Evolutionary conservation across 768 basidiomycete species (phyloP), one percentile per base, ranked within the genome.

Genomic region (Lactarius vividus): DNA sequence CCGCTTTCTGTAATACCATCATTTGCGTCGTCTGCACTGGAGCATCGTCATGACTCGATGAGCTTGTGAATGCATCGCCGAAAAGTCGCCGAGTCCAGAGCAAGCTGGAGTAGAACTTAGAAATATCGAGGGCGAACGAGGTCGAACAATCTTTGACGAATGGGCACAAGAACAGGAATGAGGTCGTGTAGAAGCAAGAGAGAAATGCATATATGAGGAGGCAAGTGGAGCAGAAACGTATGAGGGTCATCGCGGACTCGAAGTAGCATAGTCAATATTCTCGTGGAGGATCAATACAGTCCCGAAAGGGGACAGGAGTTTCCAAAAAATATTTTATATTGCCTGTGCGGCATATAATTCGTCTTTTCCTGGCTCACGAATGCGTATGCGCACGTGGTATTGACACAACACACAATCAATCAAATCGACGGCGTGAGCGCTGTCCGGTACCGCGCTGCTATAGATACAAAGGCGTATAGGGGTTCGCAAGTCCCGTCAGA

Each of bases 151-250:
- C 61, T 18, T 9, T 39, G 40, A 70, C 35, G 55, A 70, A 65
- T 23, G 69, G 69, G 31, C 69, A 70, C 23, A 69, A n/a, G 44
- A 70, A 39, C 31, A 67, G 46, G 57, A 71, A 68, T 15, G 52
- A 52, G 53, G 64, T 67, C 18, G 70, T 71, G 63, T 70, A 70
- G 53, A 71, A 52, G 20, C 69, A 64, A 29, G 63, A 64, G 20
- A 70, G 26, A 44, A 58, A 56, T 7, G 31, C 64, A 26, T 70
- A 70, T 39, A 62, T 31, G 16, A 67, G 3, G 52, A 70, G 18
- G 44, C 63, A 63, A 42, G 46, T 20, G 31, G 58, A 62, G 26
- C 61, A 62, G 49, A 65, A 33, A 26, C 61, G 63, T 8, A 59
- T 10, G 15, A 69, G 15, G 2, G 60, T n/a, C 65, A 61, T 62